Percentiles rank a stretch among this genome's conserved stretches.
Conservation (phyloP, 2,329 filamentous ascomycete species). For the Dothistroma pini region DNA sequence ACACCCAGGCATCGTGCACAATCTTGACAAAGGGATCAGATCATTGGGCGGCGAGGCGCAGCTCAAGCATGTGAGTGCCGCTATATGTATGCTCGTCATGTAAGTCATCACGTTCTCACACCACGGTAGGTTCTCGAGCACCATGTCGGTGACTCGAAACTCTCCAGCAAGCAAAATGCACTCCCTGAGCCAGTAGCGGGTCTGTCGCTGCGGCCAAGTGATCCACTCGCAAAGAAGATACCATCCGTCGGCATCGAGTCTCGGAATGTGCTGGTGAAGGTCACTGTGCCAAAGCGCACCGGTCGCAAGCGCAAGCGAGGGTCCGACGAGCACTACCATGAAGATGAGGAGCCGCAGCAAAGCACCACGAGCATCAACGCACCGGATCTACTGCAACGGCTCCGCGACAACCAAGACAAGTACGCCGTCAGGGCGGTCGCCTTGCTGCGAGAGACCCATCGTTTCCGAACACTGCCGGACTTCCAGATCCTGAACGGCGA, state of each 20-base stretch:
- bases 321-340: slow-evolving; percentile 54
- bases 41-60: slow-evolving; percentile 57
- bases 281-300: slow-evolving; percentile 82
- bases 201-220: slow-evolving; percentile 74
- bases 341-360: slow-evolving; percentile 6
- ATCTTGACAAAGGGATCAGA: slow-evolving; percentile 60
- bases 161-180: slow-evolving; percentile 21
- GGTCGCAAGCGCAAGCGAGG: slow-evolving; percentile 82
- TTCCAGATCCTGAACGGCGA: slow-evolving; percentile 56
- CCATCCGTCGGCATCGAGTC: slow-evolving; percentile 71
- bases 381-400: slow-evolving; percentile 29
- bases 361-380: slow-evolving; percentile 23
- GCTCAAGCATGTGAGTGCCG: slow-evolving; percentile 49
- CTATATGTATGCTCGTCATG: neutral
- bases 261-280: slow-evolving; percentile 80
- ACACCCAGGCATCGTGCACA: slow-evolving; percentile 63
- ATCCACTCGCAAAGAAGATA: slow-evolving; percentile 73
- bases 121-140: slow-evolving; percentile 31
- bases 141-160: slow-evolving; percentile 31
- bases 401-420: slow-evolving; percentile 29
- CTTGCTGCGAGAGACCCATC: slow-evolving; percentile 72
- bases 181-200: slow-evolving; percentile 51
- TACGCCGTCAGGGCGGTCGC: slow-evolving; percentile 40
- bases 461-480: slow-evolving; percentile 81
- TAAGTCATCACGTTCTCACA: slow-evolving; percentile 13